Percentiles rank a stretch among this genome's conserved stretches.
These are phyloP conservation scores for Amauroascus verrucosus DNA, from an alignment of 2,329 filamentous ascomycete genomes.

Conservation along the genomic window DNA sequence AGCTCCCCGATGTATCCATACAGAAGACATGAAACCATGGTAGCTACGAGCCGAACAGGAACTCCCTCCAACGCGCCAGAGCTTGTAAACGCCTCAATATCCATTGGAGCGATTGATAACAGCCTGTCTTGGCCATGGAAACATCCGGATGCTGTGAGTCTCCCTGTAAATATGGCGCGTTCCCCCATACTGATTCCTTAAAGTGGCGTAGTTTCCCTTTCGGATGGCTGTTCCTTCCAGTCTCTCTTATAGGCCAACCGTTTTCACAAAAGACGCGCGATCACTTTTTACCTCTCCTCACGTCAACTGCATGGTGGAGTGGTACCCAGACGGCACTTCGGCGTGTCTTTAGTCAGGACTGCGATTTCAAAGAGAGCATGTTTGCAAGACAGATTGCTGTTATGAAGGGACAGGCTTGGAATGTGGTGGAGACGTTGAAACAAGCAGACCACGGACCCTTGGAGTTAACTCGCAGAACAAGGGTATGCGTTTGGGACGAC, in stretches of 20 bases:
- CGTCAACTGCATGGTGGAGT: slow-evolving; percentile 93
- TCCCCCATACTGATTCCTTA: background rate
- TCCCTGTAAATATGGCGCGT: background rate
- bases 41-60: slow-evolving; percentile 51
- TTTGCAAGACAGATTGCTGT: slow-evolving; percentile 97
- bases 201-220: slow-evolving; percentile 83
- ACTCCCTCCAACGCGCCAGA: slow-evolving; percentile 41
- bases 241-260: slow-evolving; percentile 88
- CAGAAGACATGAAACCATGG: slow-evolving; percentile 72
- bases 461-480: slow-evolving; percentile 77
- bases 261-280: slow-evolving; percentile 90
- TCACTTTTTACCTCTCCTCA: slow-evolving; percentile 91
- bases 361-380: slow-evolving; percentile 97
- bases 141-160: slow-evolving; percentile 72
- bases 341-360: slow-evolving; percentile 78
- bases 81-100: slow-evolving; percentile 50
- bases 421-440: slow-evolving; percentile 95
- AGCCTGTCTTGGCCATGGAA: slow-evolving; percentile 99
- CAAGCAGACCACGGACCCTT: slow-evolving; percentile 83
- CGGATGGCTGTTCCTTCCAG: slow-evolving; percentile 94
- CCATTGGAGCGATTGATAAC: slow-evolving; percentile 91
- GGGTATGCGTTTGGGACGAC: slow-evolving; percentile 97
- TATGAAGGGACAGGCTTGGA: slow-evolving; percentile 99
- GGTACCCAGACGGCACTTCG: slow-evolving; percentile 83
- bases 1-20: slow-evolving; percentile 47